Percentiles rank a stretch among this genome's conserved stretches.
Conservation (phyloP, 2,329 filamentous ascomycete species). For the Samsoniella hepiali region DNA sequence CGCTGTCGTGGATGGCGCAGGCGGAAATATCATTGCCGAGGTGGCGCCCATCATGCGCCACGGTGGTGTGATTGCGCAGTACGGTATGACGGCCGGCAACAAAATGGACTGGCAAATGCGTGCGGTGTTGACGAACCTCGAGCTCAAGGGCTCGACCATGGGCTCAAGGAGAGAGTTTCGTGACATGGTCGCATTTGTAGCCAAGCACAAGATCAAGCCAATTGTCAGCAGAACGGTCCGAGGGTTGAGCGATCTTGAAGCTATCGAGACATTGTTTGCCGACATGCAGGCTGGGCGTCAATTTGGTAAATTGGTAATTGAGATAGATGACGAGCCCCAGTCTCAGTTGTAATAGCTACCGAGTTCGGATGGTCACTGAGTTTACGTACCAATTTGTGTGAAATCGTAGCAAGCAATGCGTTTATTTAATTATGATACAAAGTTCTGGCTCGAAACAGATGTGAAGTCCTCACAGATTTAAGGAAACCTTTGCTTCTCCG, state of each 20-base stretch:
- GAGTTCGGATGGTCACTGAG: not conserved
- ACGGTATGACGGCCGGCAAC: constrained; percentile 86
- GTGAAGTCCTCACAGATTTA: too few species aligned
- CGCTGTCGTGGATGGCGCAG: constrained; percentile 85
- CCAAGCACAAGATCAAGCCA: constrained; percentile 67
- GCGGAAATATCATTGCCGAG: constrained; percentile 73
- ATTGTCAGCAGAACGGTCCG: constrained; percentile 71
- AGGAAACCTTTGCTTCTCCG: not conserved
- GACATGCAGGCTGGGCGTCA: constrained; percentile 84
- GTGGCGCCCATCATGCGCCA: constrained; percentile 67
- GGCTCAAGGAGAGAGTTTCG: constrained; percentile 83
- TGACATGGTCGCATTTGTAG: constrained; percentile 87
- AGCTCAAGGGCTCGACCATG: constrained; percentile 85
- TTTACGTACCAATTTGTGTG: not conserved
- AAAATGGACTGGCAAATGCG: constrained; percentile 85
- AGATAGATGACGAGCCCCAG: constrained; percentile 46
- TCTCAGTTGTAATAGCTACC: constrained; percentile 38
- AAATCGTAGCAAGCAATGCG: too few species aligned
- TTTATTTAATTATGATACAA: too few species aligned
- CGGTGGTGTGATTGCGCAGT: constrained; percentile 79
- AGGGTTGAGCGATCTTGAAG: constrained; percentile 71
- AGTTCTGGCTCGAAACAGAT: too few species aligned
- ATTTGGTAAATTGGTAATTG: constrained; percentile 89
- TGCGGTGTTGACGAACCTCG: constrained; percentile 82
- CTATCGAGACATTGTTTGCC: constrained; percentile 75